These are phyloP conservation scores for Bathelium albidoporum DNA, from an alignment of 495 filamentous ascomycete species.

Conservation along the genomic window DNA sequence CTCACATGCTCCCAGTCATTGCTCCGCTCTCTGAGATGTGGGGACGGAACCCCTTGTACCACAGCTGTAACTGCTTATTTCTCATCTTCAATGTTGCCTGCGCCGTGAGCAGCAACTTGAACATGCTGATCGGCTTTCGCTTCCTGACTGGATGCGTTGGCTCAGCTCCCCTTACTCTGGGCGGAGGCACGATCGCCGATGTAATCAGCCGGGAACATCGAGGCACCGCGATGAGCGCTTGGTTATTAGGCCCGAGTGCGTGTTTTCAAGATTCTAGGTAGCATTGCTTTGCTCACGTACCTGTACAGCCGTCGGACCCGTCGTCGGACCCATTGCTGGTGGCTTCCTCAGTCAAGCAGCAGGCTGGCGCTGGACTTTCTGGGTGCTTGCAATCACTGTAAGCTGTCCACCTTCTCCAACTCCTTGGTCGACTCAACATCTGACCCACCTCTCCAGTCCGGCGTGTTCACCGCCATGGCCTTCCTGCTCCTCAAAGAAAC, in stretches of 20 bases:
- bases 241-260: constrained; percentile 35
- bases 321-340: constrained; percentile 35
- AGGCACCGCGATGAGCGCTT: constrained; percentile 38
- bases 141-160: constrained; percentile 38
- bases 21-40: constrained; percentile 56
- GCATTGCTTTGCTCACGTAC: neutral
- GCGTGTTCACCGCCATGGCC: constrained; percentile 14
- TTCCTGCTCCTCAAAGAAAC: constrained; percentile 24
- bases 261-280: neutral
- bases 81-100: constrained; percentile 39
- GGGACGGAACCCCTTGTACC: constrained; percentile 44
- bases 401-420: neutral
- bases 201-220: constrained; percentile 34
- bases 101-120: constrained; percentile 33
- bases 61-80: constrained; percentile 38
- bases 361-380: constrained; percentile 33
- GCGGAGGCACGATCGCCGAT: constrained; percentile 40
- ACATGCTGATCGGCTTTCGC: constrained; percentile 38
- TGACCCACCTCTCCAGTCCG: constrained; percentile 15
- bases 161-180: constrained; percentile 35
- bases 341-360: constrained; percentile 27
- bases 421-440: neutral
- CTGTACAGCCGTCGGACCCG: constrained; percentile 16
- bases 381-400: constrained; percentile 28
- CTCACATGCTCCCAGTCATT: constrained; percentile 28